Evolutionary conservation across 257 asterid genomes (phyloP).

Genomic region (Leonotis leonurus): DNA sequence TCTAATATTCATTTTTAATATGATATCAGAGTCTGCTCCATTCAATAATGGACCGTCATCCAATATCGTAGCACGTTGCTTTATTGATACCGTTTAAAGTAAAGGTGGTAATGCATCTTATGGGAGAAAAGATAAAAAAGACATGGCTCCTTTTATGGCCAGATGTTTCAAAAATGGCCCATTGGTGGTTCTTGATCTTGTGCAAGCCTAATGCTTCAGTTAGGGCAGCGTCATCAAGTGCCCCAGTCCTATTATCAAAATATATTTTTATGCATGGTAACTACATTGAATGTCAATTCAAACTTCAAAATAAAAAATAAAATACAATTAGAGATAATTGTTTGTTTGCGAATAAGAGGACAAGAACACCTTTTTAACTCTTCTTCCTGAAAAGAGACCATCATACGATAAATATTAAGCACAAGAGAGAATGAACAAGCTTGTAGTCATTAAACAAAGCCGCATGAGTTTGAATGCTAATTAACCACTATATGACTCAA

Average conservation of each 20-base stretch:
- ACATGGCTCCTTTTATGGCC: conserved; percentile 97
- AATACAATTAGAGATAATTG: conserved; percentile 9
- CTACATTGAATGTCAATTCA: neutral
- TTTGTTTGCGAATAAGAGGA: conserved; percentile 40
- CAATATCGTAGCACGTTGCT: no score
- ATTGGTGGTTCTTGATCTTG: conserved; percentile 82
- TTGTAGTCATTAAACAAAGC: neutral
- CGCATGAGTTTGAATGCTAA: neutral
- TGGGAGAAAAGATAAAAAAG: conserved; percentile 32
- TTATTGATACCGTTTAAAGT: no score
- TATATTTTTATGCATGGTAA: neutral
- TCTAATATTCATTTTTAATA: no score
- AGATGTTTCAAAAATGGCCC: conserved; percentile 91
- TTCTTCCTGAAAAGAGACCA: conserved; percentile 24
- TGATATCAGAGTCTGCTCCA: no score
- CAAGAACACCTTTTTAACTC: conserved; percentile 42
- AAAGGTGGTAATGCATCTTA: neutral
- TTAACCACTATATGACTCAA: neutral
- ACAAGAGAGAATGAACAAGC: neutral
- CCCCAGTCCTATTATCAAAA: conserved; percentile 76
- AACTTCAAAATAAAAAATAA: neutral
- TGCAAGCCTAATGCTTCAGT: conserved; percentile 87
- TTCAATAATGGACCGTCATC: no score
- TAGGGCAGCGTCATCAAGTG: conserved; percentile 87
- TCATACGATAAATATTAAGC: neutral